Evolutionary conservation across 768 basidiomycete genomes (phyloP).

Genomic region (Mrakia gelida): DNA sequence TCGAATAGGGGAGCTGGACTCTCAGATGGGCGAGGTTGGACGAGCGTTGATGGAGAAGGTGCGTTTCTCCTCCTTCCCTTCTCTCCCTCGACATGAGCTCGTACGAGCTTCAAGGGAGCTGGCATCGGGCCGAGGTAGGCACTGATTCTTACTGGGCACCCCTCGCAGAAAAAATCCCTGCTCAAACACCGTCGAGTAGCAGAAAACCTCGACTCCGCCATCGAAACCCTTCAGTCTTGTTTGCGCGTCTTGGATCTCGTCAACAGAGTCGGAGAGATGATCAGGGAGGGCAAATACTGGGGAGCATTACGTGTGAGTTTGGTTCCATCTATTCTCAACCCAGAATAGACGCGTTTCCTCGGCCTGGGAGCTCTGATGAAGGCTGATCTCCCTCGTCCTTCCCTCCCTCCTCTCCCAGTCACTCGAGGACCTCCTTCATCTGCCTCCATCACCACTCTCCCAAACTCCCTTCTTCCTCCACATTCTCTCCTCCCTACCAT

Average conservation of each 20-base stretch:
- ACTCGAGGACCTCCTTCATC: conserved; percentile 86
- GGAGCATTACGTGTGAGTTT: conserved; percentile 82
- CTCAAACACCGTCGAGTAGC: conserved; percentile 89
- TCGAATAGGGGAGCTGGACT: conserved; percentile 81
- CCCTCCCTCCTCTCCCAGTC: conserved; percentile 54
- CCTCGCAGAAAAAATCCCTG: conserved; percentile 66
- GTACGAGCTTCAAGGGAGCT: too few relatives aligned
- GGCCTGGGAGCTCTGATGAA: background rate
- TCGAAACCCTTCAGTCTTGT: conserved; percentile 90
- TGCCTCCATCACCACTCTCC: conserved; percentile 80
- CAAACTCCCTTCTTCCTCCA: conserved; percentile 91
- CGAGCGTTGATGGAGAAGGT: conserved; percentile 78
- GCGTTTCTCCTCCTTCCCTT: background rate
- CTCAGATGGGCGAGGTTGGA: conserved; percentile 82
- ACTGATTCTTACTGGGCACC: too few relatives aligned
- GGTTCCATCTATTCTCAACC: conserved; percentile 35
- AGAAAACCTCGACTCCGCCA: conserved; percentile 89
- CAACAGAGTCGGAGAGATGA: conserved; percentile 86
- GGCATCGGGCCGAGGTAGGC: too few relatives aligned
- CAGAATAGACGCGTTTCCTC: background rate
- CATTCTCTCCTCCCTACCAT: conserved; percentile 84
- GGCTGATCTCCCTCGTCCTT: conserved; percentile 20
- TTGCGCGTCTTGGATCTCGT: conserved; percentile 88
- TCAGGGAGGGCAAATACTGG: conserved; percentile 91
- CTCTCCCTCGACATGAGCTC: background rate